These are phyloP conservation scores for Mimosa bimucronata DNA, from an alignment of 306 rosid genomes.

Conservation along the genomic window DNA sequence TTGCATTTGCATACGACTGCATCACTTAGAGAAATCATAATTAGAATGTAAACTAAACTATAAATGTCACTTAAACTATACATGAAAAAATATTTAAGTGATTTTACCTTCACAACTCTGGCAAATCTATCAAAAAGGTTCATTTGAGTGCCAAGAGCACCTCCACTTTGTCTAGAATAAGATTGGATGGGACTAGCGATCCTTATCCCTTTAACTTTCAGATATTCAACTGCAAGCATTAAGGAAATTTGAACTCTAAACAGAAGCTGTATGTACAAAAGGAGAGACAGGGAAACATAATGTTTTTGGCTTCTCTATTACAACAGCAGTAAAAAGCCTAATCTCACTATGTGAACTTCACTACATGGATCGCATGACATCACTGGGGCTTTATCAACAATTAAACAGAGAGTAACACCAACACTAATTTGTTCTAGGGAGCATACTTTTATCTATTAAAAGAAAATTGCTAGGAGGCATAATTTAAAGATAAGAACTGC, in stretches of 20 bases:
- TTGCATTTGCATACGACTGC: constrained; percentile 97
- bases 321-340: neutral
- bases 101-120: constrained; percentile 83
- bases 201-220: constrained; percentile 53
- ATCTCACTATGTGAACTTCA: neutral
- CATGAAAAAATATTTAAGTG: neutral
- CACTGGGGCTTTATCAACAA: neutral
- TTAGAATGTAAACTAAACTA: constrained; percentile 27
- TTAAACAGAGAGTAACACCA: neutral
- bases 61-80: too few species aligned
- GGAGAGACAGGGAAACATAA: neutral
- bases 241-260: neutral
- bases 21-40: constrained; percentile 43
- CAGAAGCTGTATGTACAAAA: neutral
- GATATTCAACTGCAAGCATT: constrained; percentile 31
- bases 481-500: neutral
- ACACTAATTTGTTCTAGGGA: neutral
- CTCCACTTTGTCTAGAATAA: constrained; percentile 54
- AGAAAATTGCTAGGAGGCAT: neutral
- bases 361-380: neutral
- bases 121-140: constrained; percentile 88
- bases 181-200: constrained; percentile 42
- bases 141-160: constrained; percentile 79
- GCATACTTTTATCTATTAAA: neutral
- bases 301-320: neutral